A percentile compares a stretch with the other conserved stretches of the same genome.
phyloP scores from a whole-genome alignment of 2,329 filamentous ascomycete species.

The Cordyceps fumosorosea region DNA sequence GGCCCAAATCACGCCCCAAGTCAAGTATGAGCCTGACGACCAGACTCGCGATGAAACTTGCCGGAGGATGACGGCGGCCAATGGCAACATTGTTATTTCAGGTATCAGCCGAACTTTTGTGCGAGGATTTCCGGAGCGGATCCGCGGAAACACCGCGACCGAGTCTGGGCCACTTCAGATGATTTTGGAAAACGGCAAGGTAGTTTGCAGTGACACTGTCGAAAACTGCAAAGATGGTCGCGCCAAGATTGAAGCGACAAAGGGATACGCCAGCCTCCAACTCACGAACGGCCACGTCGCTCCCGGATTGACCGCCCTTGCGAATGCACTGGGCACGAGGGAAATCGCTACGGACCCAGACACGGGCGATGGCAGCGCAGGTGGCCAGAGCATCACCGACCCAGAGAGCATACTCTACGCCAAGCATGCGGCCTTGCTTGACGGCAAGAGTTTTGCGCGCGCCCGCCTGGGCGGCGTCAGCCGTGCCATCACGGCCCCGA shows the following conservation, averaged over 20 bases:
- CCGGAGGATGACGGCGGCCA: conserved; percentile 19
- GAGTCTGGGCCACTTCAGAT: background rate
- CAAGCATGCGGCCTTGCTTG: conserved; percentile 34
- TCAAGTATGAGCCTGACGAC: conserved; percentile 17
- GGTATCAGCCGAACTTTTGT: conserved; percentile 33
- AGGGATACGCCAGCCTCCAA: conserved; percentile 25
- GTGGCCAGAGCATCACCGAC: conserved; percentile 21
- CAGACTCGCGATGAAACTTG: conserved; percentile 17
- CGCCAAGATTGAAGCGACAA: conserved; percentile 23
- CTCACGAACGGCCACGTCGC: conserved; percentile 41
- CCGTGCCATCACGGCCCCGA: conserved; percentile 34
- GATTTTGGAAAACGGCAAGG: background rate
- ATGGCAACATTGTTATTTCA: conserved; percentile 27
- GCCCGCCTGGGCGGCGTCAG: conserved; percentile 39
- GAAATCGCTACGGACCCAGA: conserved; percentile 39
- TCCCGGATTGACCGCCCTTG: conserved; percentile 43
- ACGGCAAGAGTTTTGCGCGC: conserved; percentile 33
- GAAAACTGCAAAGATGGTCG: background rate
- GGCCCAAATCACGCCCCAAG: conserved; percentile 18
- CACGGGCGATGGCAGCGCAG: conserved; percentile 40
- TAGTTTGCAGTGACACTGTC: background rate
- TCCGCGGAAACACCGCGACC: background rate
- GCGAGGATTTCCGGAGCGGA: conserved; percentile 16
- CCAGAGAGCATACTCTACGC: conserved; percentile 29
- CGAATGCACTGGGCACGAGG: conserved; percentile 39